Conservation (phyloP, 306 rosid species). For the Mimosa bimucronata region DNA sequence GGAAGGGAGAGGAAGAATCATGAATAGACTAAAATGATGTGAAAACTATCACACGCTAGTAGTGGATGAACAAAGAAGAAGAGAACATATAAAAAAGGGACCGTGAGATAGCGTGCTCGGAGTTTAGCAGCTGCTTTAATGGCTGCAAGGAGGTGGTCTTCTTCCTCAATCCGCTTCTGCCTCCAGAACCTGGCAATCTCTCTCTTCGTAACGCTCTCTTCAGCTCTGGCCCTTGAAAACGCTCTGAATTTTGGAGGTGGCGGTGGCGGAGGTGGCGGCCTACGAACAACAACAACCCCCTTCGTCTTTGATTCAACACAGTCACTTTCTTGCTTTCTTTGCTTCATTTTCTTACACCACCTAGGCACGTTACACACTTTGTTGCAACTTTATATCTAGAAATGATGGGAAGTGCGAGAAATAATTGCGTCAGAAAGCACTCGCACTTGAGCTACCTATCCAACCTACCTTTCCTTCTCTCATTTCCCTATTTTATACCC, state of each 20-base stretch:
- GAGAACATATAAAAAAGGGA: neutral
- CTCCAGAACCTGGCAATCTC: constrained; percentile 83
- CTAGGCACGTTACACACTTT: neutral
- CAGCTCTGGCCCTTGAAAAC: constrained; percentile 21
- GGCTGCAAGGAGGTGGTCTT: constrained; percentile 86
- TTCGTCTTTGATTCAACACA: constrained; percentile 36
- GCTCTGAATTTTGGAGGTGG: constrained; percentile 53
- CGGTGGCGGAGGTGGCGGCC: constrained; percentile 49
- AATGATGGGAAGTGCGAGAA: constrained; percentile 4
- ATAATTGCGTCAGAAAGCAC: constrained; percentile 15
- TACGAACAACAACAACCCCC: constrained; percentile 29
- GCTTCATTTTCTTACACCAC: constrained; percentile 35
- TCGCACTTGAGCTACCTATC: constrained; percentile 37
- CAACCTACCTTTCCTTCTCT: constrained; percentile 52
- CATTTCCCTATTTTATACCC: constrained; percentile 29
- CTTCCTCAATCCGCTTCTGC: constrained; percentile 65
- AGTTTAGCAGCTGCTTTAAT: constrained; percentile 76
- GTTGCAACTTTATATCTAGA: constrained; percentile 6
- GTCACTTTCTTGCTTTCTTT: constrained; percentile 37
- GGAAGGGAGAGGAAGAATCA: neutral
- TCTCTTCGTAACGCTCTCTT: constrained; percentile 67
- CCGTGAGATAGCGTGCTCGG: constrained; percentile 72
- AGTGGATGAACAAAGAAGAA: neutral
- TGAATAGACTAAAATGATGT: neutral
- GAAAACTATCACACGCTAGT: neutral